These are phyloP conservation scores for Beta corolliflora DNA, from an alignment of 179 eudicot genomes.

Conservation along the genomic window DNA sequence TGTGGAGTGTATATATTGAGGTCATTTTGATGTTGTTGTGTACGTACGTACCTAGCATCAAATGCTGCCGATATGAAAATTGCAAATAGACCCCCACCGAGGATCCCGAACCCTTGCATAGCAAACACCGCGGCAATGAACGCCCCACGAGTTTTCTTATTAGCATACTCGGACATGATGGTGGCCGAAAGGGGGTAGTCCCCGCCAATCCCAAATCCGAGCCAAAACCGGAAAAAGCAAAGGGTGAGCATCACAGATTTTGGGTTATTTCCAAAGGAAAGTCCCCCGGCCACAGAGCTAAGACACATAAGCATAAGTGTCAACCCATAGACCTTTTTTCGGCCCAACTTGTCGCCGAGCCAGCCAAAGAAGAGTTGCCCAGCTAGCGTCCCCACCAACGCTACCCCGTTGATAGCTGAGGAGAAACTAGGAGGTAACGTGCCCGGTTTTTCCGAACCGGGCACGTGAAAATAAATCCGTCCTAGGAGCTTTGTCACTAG, in stretches of 20 bases:
- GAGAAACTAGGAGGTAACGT: slow-evolving; percentile 58
- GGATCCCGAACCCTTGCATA: slow-evolving; percentile 63
- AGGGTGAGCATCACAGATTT: slow-evolving; percentile 57
- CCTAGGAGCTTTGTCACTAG: slow-evolving; percentile 60
- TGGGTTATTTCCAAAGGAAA: slow-evolving; percentile 52
- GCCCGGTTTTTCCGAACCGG: slow-evolving; percentile 58
- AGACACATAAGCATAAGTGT: slow-evolving; percentile 65
- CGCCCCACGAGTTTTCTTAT: slow-evolving; percentile 59
- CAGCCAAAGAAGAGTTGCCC: slow-evolving; percentile 76
- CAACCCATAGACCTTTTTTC: slow-evolving; percentile 60
- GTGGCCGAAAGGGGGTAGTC: slow-evolving; percentile 71
- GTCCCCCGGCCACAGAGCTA: slow-evolving; percentile 57
- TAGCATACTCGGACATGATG: slow-evolving; percentile 68
- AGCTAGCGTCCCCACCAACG: slow-evolving; percentile 55
- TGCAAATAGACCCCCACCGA: slow-evolving; percentile 48
- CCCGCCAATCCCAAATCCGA: slow-evolving; percentile 69
- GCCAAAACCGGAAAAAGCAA: slow-evolving; percentile 67
- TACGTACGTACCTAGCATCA: slow-evolving; percentile 30
- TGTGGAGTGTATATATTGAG: too few species aligned
- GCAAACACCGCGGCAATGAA: slow-evolving; percentile 73
- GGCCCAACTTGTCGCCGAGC: slow-evolving; percentile 76
- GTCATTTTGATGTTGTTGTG: not conserved
- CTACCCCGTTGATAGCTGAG: slow-evolving; percentile 66
- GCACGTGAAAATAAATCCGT: slow-evolving; percentile 54
- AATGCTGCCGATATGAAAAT: slow-evolving; percentile 38